phyloP scores from a whole-genome alignment of 371 early-diverging fungal genomes.

The Lichtheimia ornata region DNA sequence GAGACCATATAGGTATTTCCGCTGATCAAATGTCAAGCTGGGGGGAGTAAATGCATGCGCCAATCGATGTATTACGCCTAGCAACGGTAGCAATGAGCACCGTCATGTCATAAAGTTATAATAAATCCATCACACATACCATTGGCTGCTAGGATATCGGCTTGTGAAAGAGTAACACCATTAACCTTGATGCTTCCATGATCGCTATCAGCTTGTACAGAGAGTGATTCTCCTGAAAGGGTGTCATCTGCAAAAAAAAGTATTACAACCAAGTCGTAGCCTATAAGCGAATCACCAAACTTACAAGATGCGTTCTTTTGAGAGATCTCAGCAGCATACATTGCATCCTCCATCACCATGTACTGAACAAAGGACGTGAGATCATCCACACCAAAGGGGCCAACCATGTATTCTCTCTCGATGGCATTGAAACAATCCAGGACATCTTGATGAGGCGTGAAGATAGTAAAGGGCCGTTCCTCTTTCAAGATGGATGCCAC shows the following conservation, averaged over 20 bases:
- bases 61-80: conserved; percentile 24
- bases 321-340: conserved; percentile 14
- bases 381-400: conserved; percentile 33
- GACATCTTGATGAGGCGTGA: conserved; percentile 28
- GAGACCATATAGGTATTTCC: conserved; percentile 21
- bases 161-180: conserved; percentile 21
- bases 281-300: conserved; percentile 13
- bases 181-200: conserved; percentile 22
- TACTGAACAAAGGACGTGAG: conserved; percentile 15
- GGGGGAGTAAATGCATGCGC: conserved; percentile 18
- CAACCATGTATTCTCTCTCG: conserved; percentile 34
- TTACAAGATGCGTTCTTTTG: conserved; percentile 13
- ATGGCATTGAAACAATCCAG: conserved; percentile 32
- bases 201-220: background rate
- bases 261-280: no score
- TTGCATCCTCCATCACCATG: conserved; percentile 5
- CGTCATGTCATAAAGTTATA: background rate
- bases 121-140: conserved; percentile 17
- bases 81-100: background rate
- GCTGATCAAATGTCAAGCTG: conserved; percentile 14
- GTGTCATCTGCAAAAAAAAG: conserved; percentile 5
- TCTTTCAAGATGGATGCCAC: conserved; percentile 18
- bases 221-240: conserved; percentile 25
- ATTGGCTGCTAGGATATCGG: conserved; percentile 43
- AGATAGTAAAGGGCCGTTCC: conserved; percentile 52